A percentile compares a stretch with the other conserved stretches of the same genome.
Evolutionary conservation across 2,329 filamentous ascomycete species (phyloP).

Genomic region (Penicillium hordei): DNA sequence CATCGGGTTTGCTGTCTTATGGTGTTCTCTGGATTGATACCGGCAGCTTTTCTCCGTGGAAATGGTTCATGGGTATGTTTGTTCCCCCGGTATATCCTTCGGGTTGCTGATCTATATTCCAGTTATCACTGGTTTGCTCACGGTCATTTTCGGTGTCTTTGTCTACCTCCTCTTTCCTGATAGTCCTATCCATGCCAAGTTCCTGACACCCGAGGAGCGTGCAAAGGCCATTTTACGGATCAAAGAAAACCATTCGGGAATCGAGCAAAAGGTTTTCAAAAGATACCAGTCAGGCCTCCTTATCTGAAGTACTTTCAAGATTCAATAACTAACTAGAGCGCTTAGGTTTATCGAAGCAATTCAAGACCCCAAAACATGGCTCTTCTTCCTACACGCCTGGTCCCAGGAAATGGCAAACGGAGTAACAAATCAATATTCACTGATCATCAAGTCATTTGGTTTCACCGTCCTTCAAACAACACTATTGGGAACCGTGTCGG

Average conservation of each 20-base stretch:
- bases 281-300: conserved; percentile 19
- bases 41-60: conserved; percentile 40
- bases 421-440: conserved; percentile 46
- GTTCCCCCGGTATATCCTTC: not conserved
- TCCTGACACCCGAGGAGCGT: conserved; percentile 35
- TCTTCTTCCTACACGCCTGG: conserved; percentile 39
- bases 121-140: conserved; percentile 17
- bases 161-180: conserved; percentile 38
- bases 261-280: conserved; percentile 40
- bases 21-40: conserved; percentile 45
- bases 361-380: conserved; percentile 36
- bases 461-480: conserved; percentile 36
- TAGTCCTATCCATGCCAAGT: conserved; percentile 33
- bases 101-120: not conserved
- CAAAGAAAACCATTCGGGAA: conserved; percentile 39
- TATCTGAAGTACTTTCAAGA: not conserved
- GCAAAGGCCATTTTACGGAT: conserved; percentile 37
- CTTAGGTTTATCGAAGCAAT: conserved; percentile 33
- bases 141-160: conserved; percentile 25
- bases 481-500: conserved; percentile 25
- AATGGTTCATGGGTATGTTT: conserved; percentile 41
- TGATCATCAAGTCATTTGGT: conserved; percentile 49
- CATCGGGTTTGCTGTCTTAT: conserved; percentile 44
- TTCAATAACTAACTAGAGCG: not conserved
- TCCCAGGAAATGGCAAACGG: conserved; percentile 37